phyloP scores from a whole-genome alignment of 371 early-diverging fungal species.

The Parasitella parasitica region DNA sequence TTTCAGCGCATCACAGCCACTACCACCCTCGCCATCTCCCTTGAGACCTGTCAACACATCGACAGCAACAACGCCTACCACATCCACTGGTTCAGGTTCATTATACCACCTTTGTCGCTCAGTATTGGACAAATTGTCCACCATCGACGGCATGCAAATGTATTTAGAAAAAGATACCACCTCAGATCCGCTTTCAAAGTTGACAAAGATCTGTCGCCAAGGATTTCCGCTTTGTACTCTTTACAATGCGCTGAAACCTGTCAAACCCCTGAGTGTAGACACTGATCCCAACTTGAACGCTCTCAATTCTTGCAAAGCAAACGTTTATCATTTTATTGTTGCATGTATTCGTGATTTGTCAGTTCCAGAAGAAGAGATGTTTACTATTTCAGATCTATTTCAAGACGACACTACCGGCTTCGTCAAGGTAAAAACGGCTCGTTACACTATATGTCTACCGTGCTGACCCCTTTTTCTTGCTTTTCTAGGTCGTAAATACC shows the following conservation, averaged over 20 bases:
- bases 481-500: constrained; percentile 58
- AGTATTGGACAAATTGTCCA: constrained; percentile 57
- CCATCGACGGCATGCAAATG: constrained; percentile 60
- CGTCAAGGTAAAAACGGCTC: constrained; percentile 92
- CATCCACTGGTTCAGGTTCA: constrained; percentile 36
- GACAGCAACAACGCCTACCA: constrained; percentile 16
- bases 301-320: constrained; percentile 80
- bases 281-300: constrained; percentile 63
- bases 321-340: constrained; percentile 78
- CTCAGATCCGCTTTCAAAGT: constrained; percentile 79
- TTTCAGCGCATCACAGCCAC: neutral
- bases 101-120: constrained; percentile 67
- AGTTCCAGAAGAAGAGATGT: constrained; percentile 77
- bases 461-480: neutral
- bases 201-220: constrained; percentile 89
- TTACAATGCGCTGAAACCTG: constrained; percentile 75
- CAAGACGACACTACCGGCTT: constrained; percentile 95
- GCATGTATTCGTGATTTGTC: constrained; percentile 69
- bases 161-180: constrained; percentile 49
- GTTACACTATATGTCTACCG: too few species aligned
- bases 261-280: constrained; percentile 55
- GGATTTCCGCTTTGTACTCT: constrained; percentile 86
- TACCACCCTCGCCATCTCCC: constrained; percentile 5
- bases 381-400: constrained; percentile 86
- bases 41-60: constrained; percentile 6